Conservation (phyloP, 1,139 yeast species). For the Candida labiduridarum region DNA sequence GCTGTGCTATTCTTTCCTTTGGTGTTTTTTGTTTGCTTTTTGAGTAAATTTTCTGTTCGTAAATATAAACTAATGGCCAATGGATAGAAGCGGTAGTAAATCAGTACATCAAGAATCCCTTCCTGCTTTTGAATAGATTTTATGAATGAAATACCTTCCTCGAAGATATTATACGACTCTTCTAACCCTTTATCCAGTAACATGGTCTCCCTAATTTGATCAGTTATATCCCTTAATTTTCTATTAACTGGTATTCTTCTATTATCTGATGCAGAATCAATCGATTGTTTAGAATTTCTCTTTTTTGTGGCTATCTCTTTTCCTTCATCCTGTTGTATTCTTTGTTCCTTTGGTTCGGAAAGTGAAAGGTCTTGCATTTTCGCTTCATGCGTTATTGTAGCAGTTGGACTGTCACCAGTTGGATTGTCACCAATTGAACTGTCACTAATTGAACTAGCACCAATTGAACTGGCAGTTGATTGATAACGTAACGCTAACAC, state of each 20-base stretch:
- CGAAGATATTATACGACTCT: conserved; percentile 42
- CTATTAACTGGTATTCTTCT: conserved; percentile 12
- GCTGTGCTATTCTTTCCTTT: no score
- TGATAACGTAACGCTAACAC: conserved; percentile 7
- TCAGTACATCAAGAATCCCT: conserved; percentile 26
- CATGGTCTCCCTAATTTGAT: conserved; percentile 33
- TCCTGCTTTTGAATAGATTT: conserved; percentile 41
- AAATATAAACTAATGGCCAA: conserved; percentile 26
- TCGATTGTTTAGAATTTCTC: background rate
- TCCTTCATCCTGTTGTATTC: background rate
- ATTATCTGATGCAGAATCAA: background rate
- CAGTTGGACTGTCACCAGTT: background rate
- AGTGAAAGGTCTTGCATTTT: no score
- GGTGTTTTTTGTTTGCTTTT: no score
- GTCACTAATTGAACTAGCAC: background rate
- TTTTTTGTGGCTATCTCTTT: background rate
- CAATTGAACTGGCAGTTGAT: conserved; percentile 8
- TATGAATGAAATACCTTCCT: conserved; percentile 45
- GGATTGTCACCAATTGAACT: conserved; percentile 5
- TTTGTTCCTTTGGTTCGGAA: no score
- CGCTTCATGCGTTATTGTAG: no score
- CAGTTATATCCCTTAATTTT: conserved; percentile 38
- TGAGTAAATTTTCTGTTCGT: conserved; percentile 17
- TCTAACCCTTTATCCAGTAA: conserved; percentile 20
- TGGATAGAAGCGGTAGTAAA: conserved; percentile 31